Percentiles rank a stretch among this genome's conserved stretches.
Conservation (phyloP, 2,329 filamentous ascomycete genomes). For the Nemania sp. region DNA sequence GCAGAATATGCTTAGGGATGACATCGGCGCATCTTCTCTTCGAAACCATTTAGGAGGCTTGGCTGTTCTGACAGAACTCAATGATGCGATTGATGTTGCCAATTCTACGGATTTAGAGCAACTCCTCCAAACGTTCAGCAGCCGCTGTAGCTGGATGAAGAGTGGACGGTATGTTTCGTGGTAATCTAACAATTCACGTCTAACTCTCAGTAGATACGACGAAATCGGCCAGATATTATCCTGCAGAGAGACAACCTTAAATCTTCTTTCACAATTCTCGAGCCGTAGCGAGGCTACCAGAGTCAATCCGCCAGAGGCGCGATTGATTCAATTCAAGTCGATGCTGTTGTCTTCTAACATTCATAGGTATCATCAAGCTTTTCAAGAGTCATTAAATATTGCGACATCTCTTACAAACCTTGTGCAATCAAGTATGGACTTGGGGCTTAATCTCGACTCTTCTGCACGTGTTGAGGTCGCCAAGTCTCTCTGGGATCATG, state of each 20-base stretch:
- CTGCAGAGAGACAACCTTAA: conserved; percentile 80
- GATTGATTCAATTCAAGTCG: conserved; percentile 74
- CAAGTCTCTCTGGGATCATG: conserved; percentile 90
- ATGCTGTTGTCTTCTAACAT: conserved; percentile 75
- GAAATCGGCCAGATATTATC: conserved; percentile 82
- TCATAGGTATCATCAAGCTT: conserved; percentile 76
- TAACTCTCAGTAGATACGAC: conserved; percentile 59
- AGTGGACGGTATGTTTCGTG: conserved; percentile 67
- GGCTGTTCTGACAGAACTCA: conserved; percentile 78
- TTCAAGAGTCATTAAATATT: conserved; percentile 84
- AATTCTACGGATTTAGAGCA: conserved; percentile 63
- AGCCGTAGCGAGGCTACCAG: conserved; percentile 63
- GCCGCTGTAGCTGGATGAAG: conserved; percentile 77
- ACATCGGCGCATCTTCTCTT: conserved; percentile 54
- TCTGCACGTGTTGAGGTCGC: conserved; percentile 81
- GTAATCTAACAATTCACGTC: conserved; percentile 4
- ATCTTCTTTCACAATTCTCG: conserved; percentile 73
- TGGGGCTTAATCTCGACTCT: conserved; percentile 78
- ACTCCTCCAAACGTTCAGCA: conserved; percentile 65
- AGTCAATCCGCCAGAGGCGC: conserved; percentile 64
- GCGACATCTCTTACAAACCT: conserved; percentile 82
- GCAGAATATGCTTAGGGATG: conserved; percentile 54
- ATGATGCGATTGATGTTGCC: conserved; percentile 70
- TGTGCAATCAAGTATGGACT: conserved; percentile 65
- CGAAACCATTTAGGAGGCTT: conserved; percentile 63